Percentiles rank a stretch among this genome's conserved stretches.
Evolutionary conservation across 306 rosid species (phyloP).

Genomic region (Corylus heterophylla): DNA sequence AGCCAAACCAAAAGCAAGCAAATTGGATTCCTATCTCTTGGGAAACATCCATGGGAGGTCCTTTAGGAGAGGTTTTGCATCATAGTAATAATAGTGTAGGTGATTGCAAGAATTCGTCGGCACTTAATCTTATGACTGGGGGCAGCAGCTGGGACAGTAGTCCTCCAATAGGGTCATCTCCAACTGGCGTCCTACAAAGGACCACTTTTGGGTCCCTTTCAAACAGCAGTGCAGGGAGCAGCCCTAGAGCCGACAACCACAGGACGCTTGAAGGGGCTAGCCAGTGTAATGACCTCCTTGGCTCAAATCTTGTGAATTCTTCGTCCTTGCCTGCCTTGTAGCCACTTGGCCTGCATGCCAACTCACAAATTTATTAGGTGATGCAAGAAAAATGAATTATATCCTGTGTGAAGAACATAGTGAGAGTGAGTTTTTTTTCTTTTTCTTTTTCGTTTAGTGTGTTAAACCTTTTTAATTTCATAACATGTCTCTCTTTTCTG

Average conservation of each 20-base stretch:
- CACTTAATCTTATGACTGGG: constrained; percentile 70
- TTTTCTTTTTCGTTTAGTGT: constrained; percentile 5
- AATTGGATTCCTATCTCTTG: constrained; percentile 86
- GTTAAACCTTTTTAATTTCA: constrained; percentile 4
- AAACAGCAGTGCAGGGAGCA: constrained; percentile 89
- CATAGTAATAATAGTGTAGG: constrained; percentile 39
- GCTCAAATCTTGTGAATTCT: constrained; percentile 43
- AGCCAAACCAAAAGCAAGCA: constrained; percentile 44
- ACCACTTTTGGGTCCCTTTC: constrained; percentile 76
- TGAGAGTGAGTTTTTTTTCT: constrained; percentile 4
- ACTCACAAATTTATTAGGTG: not conserved
- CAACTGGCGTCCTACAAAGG: constrained; percentile 82
- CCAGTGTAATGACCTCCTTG: constrained; percentile 64
- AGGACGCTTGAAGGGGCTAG: constrained; percentile 62
- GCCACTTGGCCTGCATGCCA: not conserved
- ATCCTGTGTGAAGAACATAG: constrained; percentile 14
- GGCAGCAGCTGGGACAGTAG: constrained; percentile 65
- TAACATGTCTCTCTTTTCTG: not conserved
- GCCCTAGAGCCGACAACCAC: constrained; percentile 73
- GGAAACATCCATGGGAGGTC: constrained; percentile 86
- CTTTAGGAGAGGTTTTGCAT: constrained; percentile 88
- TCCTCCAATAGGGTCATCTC: constrained; percentile 80
- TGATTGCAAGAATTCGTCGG: constrained; percentile 56
- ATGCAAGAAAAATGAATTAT: constrained; percentile 5
- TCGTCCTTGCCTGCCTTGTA: constrained; percentile 47